Conservation (phyloP, 108 stramenopile genomes). For the Bacterosira constricta region DNA sequence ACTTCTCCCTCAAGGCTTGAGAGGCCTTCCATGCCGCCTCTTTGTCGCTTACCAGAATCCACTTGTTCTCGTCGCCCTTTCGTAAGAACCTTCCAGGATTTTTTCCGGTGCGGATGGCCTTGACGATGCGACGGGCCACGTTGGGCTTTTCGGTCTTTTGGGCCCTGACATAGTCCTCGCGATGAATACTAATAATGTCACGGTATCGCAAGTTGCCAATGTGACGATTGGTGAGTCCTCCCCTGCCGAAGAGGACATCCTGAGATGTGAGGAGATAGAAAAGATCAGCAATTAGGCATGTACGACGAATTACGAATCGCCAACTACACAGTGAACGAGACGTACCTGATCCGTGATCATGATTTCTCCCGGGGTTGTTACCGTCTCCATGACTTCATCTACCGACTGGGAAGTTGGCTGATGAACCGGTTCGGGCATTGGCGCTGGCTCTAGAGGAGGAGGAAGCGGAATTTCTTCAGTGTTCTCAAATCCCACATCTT, state of each 20-base stretch:
- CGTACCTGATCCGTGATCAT: constrained; percentile 14
- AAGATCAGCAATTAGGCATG: not conserved
- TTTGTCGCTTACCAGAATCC: constrained; percentile 76
- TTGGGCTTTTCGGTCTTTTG: constrained; percentile 79
- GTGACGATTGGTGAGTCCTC: constrained; percentile 83
- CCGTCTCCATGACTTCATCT: not conserved
- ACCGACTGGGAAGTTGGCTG: constrained; percentile 2
- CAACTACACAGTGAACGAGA: not conserved
- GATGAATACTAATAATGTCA: constrained; percentile 72
- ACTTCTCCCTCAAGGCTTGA: constrained; percentile 73
- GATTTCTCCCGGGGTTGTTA: not conserved
- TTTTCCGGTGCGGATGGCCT: constrained; percentile 35
- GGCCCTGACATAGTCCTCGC: constrained; percentile 73
- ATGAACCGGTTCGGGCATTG: not conserved
- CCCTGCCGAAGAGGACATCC: constrained; percentile 69
- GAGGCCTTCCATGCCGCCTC: constrained; percentile 53
- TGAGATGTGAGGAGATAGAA: constrained; percentile 7
- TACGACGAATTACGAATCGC: not conserved
- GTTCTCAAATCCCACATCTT: no score
- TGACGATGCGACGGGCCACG: constrained; percentile 75
- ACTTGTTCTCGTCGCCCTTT: constrained; percentile 63
- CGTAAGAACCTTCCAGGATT: constrained; percentile 65
- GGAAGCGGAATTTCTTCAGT: not conserved
- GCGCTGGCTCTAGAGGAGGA: not conserved
- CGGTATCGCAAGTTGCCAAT: constrained; percentile 80